Evolutionary conservation across 306 rosid species (phyloP).

Genomic region (Comarum palustre): DNA sequence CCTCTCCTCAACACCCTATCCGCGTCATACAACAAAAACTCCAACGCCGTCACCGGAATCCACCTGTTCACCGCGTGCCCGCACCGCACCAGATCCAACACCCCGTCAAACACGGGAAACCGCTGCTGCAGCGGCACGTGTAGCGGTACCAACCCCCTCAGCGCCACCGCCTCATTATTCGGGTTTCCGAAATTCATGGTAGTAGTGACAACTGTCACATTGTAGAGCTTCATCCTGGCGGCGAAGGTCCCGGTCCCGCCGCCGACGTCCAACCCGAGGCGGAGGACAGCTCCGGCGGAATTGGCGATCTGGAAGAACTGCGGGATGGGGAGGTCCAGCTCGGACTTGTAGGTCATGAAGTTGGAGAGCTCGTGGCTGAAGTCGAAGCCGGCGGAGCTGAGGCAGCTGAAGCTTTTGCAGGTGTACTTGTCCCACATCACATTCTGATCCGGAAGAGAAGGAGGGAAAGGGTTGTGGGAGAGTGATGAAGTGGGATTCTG

Average conservation of each 20-base stretch:
- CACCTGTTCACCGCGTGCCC: conserved; percentile 93
- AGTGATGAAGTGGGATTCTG: conserved; percentile 51
- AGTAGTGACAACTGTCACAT: conserved; percentile 73
- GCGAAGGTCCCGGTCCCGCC: conserved; percentile 90
- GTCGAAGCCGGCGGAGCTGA: conserved; percentile 62
- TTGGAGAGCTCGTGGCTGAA: conserved; percentile 35
- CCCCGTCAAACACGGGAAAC: conserved; percentile 77
- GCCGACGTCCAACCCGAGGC: conserved; percentile 79
- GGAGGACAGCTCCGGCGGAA: conserved; percentile 54
- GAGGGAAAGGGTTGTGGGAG: conserved; percentile 49
- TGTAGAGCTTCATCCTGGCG: conserved; percentile 69
- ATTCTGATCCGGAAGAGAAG: conserved; percentile 50
- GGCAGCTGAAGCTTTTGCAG: conserved; percentile 69
- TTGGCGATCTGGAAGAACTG: conserved; percentile 71
- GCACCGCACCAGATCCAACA: conserved; percentile 81
- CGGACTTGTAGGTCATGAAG: conserved; percentile 45
- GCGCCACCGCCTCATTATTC: conserved; percentile 69
- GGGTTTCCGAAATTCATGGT: conserved; percentile 84
- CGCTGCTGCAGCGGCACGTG: conserved; percentile 94
- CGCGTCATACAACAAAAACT: conserved; percentile 70
- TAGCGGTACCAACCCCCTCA: conserved; percentile 79
- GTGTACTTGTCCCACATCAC: conserved; percentile 68
- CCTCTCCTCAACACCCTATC: conserved; percentile 87
- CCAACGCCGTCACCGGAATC: conserved; percentile 75
- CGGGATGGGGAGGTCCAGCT: conserved; percentile 77